A percentile compares a stretch with the other conserved stretches of the same genome.
phyloP scores from a whole-genome alignment of 805 yeast species.

The Kluyveromyces nonfermentans region DNA sequence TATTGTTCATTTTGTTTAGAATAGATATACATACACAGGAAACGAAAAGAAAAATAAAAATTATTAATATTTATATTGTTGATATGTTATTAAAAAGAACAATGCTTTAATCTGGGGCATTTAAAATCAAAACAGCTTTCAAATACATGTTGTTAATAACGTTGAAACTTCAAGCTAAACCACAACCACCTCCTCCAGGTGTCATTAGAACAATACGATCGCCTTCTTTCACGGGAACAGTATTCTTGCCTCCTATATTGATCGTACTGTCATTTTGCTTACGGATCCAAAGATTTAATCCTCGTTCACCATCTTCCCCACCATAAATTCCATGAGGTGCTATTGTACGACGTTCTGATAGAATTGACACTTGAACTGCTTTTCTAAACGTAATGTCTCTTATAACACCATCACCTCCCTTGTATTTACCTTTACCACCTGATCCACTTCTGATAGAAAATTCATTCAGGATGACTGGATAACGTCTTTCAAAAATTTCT shows the following conservation, averaged over 20 bases:
- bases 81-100: too few relatives aligned
- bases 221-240: slow-evolving; percentile 47
- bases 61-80: too few relatives aligned
- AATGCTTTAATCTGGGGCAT: too few relatives aligned
- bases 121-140: too few relatives aligned
- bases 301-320: slow-evolving; percentile 68
- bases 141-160: too few relatives aligned
- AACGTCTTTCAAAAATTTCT: slow-evolving; percentile 79
- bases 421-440: slow-evolving; percentile 68
- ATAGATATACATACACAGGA: too few relatives aligned
- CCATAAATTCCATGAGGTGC: slow-evolving; percentile 86
- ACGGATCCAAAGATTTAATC: slow-evolving; percentile 50
- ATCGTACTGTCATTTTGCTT: slow-evolving; percentile 26
- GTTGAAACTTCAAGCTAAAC: slow-evolving; percentile 19
- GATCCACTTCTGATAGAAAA: slow-evolving; percentile 62
- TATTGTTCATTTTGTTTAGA: too few relatives aligned
- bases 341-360: slow-evolving; percentile 75
- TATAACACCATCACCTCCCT: slow-evolving; percentile 81
- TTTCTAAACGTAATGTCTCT: slow-evolving; percentile 76
- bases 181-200: slow-evolving; percentile 87
- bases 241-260: slow-evolving; percentile 64
- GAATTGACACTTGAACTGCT: slow-evolving; percentile 66
- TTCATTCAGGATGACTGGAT: slow-evolving; percentile 70
- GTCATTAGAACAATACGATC: slow-evolving; percentile 61
- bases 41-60: too few relatives aligned